phyloP scores from a whole-genome alignment of 2,329 filamentous ascomycete species.

The Chaetomiaceae sp. region DNA sequence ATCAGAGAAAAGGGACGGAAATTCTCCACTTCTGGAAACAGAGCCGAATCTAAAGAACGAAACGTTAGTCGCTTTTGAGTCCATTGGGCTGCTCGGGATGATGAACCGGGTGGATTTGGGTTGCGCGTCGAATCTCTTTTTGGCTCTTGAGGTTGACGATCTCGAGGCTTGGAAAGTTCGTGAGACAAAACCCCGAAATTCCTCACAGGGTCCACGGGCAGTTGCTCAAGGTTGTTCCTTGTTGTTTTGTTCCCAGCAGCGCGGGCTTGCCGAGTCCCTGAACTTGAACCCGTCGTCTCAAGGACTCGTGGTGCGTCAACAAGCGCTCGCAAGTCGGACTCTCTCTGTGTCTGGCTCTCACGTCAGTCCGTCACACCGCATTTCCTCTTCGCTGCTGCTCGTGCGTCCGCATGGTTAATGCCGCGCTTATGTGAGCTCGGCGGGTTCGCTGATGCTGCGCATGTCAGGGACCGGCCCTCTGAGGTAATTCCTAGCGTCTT shows the following conservation, averaged over 20 bases:
- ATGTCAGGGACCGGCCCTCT: conserved; percentile 12
- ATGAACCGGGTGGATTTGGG: too few species aligned
- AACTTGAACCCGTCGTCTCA: background rate
- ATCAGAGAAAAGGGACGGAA: background rate
- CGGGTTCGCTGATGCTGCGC: background rate
- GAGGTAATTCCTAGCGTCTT: conserved; percentile 11
- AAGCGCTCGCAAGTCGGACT: background rate
- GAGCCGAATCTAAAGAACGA: background rate
- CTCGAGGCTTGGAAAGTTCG: too few species aligned
- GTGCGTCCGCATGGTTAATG: background rate
- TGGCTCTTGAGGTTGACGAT: too few species aligned
- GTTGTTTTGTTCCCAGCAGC: background rate
- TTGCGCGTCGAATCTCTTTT: too few species aligned
- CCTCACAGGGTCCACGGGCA: too few species aligned
- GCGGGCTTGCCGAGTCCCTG: conserved; percentile 6
- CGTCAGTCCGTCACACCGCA: conserved; percentile 15
- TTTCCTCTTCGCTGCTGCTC: background rate
- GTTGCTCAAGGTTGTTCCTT: background rate
- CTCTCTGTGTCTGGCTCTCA: background rate
- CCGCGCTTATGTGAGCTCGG: conserved; percentile 10
- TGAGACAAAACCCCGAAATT: too few species aligned
- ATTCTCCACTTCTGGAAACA: conserved; percentile 3
- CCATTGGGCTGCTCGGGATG: background rate
- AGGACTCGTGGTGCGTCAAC: background rate
- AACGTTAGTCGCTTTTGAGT: background rate